Evolutionary conservation across 768 basidiomycete genomes (phyloP).

Genomic region (Agrocybe chaxingu): DNA sequence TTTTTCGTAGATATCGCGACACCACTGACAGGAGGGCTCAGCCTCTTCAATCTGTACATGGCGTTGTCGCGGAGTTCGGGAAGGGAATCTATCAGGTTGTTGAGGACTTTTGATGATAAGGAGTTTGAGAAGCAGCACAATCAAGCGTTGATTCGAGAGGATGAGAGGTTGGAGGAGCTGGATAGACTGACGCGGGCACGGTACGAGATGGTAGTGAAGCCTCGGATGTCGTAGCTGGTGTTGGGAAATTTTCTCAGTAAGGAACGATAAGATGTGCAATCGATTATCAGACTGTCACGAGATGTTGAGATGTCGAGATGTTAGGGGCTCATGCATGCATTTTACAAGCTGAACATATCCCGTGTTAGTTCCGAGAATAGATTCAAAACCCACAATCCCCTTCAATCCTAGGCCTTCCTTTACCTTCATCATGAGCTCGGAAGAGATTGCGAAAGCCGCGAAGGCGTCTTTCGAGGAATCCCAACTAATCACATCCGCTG

Average conservation of each 20-base stretch:
- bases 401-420: constrained; percentile 2
- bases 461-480: constrained; percentile 85
- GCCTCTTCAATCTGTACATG: constrained; percentile 30
- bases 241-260: background rate
- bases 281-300: background rate
- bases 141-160: background rate
- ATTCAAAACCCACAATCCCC: background rate
- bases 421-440: constrained; percentile 20
- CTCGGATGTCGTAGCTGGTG: background rate
- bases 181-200: background rate
- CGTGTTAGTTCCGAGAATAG: constrained; percentile 16
- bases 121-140: background rate
- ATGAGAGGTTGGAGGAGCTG: background rate
- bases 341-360: background rate
- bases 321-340: background rate
- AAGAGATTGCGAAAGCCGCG: constrained; percentile 72
- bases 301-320: background rate
- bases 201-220: background rate
- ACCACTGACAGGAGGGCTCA: constrained; percentile 24
- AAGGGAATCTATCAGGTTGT: constrained; percentile 6
- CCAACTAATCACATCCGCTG: constrained; percentile 67
- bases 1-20: constrained; percentile 32
- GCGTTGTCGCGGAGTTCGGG: constrained; percentile 32
- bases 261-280: background rate
- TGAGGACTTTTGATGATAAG: constrained; percentile 2